phyloP scores from a whole-genome alignment of 305 asterid species.

The Fraxinus greggii region DNA sequence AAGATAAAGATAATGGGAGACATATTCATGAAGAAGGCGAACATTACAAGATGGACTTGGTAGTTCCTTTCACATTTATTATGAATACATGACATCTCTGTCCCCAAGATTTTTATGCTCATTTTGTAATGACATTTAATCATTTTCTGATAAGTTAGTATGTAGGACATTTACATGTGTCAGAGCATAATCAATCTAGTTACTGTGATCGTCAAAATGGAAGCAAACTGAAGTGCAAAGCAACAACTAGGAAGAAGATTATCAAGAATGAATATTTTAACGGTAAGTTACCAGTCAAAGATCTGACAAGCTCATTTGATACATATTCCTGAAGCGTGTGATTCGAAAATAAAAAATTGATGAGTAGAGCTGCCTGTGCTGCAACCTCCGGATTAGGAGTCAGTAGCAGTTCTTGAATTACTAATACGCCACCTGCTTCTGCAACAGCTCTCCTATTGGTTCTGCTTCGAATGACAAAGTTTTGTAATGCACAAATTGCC shows the following conservation, averaged over 20 bases:
- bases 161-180: not conserved
- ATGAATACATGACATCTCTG: conserved; percentile 7
- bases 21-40: conserved; percentile 4
- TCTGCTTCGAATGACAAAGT: conserved; percentile 78
- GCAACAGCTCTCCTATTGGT: conserved; percentile 84
- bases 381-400: conserved; percentile 61
- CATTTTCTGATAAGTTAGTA: not conserved
- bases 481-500: conserved; percentile 81
- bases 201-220: not conserved
- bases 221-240: conserved; percentile 8
- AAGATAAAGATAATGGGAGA: not conserved
- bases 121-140: conserved; percentile 12
- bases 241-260: not conserved
- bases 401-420: conserved; percentile 67
- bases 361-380: conserved; percentile 66
- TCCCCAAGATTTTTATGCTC: conserved; percentile 10
- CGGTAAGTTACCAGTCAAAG: conserved; percentile 66
- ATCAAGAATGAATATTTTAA: conserved; percentile 1
- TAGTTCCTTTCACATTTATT: conserved; percentile 6
- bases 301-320: conserved; percentile 71
- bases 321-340: conserved; percentile 88
- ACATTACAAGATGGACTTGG: conserved; percentile 12
- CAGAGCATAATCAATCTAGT: not conserved
- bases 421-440: conserved; percentile 81
- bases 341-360: conserved; percentile 74